Conservation (phyloP, 1,284 basidiomycete genomes). For the Boletus sp. region DNA sequence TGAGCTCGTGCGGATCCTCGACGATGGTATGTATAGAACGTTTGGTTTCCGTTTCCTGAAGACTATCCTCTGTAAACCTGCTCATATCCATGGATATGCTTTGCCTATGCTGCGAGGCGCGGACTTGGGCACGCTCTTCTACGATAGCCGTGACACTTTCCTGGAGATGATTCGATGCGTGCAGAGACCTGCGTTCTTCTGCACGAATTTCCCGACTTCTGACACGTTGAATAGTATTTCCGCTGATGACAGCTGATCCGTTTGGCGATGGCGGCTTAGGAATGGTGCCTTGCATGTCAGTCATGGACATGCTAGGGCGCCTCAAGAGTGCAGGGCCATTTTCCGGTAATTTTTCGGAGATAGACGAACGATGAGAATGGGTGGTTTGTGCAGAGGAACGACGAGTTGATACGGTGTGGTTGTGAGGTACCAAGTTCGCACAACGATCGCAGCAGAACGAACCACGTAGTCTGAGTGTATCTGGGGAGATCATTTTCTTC, state of each 20-base stretch:
- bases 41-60: slow-evolving; percentile 22
- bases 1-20: slow-evolving; percentile 27
- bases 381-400: slow-evolving; percentile 27
- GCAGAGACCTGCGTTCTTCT: slow-evolving; percentile 21
- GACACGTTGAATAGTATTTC: slow-evolving; percentile 6
- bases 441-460: slow-evolving; percentile 36
- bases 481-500: slow-evolving; percentile 23
- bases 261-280: slow-evolving; percentile 11
- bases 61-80: slow-evolving; percentile 17
- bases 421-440: slow-evolving; percentile 33
- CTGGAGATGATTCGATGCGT: slow-evolving; percentile 13
- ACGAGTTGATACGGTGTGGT: slow-evolving; percentile 29
- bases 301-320: slow-evolving; percentile 18
- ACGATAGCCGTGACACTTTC: slow-evolving; percentile 11
- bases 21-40: slow-evolving; percentile 29
- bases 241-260: slow-evolving; percentile 12
- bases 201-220: slow-evolving; percentile 14
- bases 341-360: slow-evolving; percentile 18
- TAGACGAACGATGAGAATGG: slow-evolving; percentile 29
- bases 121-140: slow-evolving; percentile 19
- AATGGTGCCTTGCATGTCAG: slow-evolving; percentile 1
- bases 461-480: slow-evolving; percentile 25
- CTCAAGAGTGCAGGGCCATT: slow-evolving; percentile 18
- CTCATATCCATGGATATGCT: slow-evolving; percentile 16
- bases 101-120: slow-evolving; percentile 8